Conservation (phyloP, 2,329 filamentous ascomycete species). For the Penicillium occitanis region DNA sequence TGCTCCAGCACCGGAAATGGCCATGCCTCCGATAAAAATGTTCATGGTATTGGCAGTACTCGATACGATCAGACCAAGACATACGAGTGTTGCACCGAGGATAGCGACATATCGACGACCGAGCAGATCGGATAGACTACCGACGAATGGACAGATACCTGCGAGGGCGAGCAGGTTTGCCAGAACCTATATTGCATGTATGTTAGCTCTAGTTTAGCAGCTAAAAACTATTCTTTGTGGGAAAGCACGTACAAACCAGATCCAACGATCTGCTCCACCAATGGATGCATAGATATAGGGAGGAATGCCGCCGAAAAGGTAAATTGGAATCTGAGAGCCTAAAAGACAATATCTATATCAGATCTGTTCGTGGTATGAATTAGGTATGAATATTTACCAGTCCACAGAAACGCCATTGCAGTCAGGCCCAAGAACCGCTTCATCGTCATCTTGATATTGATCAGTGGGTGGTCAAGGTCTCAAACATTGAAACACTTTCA, state of each 20-base stretch:
- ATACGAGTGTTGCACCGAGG: constrained; percentile 54
- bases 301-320: constrained; percentile 53
- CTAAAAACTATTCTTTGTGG: background rate
- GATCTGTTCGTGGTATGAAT: background rate
- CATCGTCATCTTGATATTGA: constrained; percentile 49
- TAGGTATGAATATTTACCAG: constrained; percentile 43
- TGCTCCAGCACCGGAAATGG: constrained; percentile 63
- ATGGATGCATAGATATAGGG: constrained; percentile 61
- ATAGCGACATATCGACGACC: constrained; percentile 62
- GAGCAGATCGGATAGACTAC: constrained; percentile 63
- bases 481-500: background rate
- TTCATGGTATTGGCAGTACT: constrained; percentile 61
- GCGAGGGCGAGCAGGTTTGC: constrained; percentile 57
- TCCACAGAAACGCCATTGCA: constrained; percentile 63
- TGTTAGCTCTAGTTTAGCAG: constrained; percentile 6
- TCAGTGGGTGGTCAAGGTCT: background rate
- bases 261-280: constrained; percentile 60
- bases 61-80: constrained; percentile 61
- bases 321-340: constrained; percentile 55
- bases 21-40: constrained; percentile 60
- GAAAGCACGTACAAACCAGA: constrained; percentile 54
- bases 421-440: constrained; percentile 55
- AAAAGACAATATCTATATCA: background rate
- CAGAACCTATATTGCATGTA: constrained; percentile 37
- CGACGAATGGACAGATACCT: constrained; percentile 63